phyloP scores from a whole-genome alignment of 306 rosid genomes.

The Adenanthera pavonina region DNA sequence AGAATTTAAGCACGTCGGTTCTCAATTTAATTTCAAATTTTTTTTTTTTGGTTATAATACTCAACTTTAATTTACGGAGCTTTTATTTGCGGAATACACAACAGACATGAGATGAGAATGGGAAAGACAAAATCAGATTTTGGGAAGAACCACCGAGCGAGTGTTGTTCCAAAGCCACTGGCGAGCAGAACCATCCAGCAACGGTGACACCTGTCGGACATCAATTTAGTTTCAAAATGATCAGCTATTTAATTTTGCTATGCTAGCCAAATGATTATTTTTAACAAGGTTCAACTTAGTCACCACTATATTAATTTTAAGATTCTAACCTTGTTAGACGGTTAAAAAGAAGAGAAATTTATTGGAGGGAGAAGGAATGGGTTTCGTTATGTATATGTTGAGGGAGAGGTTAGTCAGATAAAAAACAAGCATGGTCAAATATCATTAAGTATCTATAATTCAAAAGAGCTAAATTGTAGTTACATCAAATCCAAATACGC shows the following conservation, averaged over 20 bases:
- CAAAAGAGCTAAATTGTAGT: conserved; percentile 12
- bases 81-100: neutral
- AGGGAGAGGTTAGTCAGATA: neutral
- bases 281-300: too few species aligned
- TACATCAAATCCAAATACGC: conserved; percentile 4
- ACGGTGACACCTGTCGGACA: conserved; percentile 75
- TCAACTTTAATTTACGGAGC: neutral
- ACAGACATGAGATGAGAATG: conserved; percentile 1
- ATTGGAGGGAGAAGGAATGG: neutral
- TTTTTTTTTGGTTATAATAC: neutral
- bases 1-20: neutral
- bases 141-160: conserved; percentile 49
- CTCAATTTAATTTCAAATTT: neutral
- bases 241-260: neutral
- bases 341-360: neutral
- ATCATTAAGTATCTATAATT: neutral
- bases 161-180: conserved; percentile 96
- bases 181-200: conserved; percentile 75
- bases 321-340: neutral
- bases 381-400: neutral
- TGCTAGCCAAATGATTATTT: neutral
- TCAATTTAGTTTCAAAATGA: conserved; percentile 30
- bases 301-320: too few species aligned
- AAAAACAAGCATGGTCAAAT: conserved; percentile 16
- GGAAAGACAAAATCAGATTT: conserved; percentile 31